Evolutionary conservation across 1,284 basidiomycete genomes (phyloP), one percentile per base, ranked within the genome.

Genomic region (Leccinum fallax): DNA sequence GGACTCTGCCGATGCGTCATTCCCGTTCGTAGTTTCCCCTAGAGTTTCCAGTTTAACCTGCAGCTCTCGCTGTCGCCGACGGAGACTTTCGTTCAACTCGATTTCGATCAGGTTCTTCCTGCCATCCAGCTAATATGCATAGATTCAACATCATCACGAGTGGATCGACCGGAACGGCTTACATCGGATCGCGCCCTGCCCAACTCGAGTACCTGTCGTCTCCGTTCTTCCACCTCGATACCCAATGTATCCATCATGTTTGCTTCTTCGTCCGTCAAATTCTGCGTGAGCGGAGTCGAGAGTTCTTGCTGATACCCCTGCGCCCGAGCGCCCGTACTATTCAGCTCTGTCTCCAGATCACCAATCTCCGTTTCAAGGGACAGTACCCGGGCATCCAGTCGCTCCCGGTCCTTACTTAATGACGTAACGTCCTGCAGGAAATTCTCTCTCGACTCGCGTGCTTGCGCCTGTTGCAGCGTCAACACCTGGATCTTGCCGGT

Each of bases 1-100:
- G 62, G 91, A 88, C 43, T 88, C 85, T 1, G 82, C 77, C 0
- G 87, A 85, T 15, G 80, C 79, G 2, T 80, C 76, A 53, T 85
- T 84, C 15, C 85, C 89, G n/a, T 81, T 82, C 53, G 84, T 86
- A 1, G 82, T 80, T 58, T 88, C 89, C 54, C 84, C 91, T 19
- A 92, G 78, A 55, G 83, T 78, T 65, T 98, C 95, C 15, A 98
- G 79, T 71, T 92, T 92, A 46, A 79, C 77, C 48, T 87, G 85
- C 3, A 98, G 72, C 69, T 96, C 94, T 59, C 94, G 89, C 46
- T 87, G 82, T 15, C 90, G 84, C 4, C 95, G 85, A 19, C 88
- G 83, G 16, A 98, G 82, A 66, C 89, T 90, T 73, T 99, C 97
- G 65, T 92, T 94, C 36, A 99, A 81, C 75, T 99, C 97, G 58